Evolutionary conservation across 345 rosid genomes (phyloP), one percentile per base, ranked within the genome.

Genomic region (Aquilaria yunnanensis): DNA sequence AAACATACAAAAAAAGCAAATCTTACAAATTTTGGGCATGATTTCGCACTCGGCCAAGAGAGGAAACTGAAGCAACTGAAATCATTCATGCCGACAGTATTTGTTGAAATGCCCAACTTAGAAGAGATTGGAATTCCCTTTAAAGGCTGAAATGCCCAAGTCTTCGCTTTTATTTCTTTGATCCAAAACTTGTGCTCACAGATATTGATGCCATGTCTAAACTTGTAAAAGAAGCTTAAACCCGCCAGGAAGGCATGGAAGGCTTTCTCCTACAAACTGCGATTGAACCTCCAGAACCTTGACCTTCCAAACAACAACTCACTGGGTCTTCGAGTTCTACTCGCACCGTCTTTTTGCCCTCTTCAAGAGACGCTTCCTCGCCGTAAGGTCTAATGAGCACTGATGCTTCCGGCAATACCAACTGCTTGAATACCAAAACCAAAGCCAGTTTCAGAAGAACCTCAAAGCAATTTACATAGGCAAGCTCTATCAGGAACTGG

Each of bases 181-280:
- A 23, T 23, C 23, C 23, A 23, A 23, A 23, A 23, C 23, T 12
- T 54, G 32, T 46, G 48, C n/a, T 29, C 37, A 23, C 57, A 29
- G 29, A 55, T 55, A 30, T 50, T 4, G 7, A 87, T 85, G 95
- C 62, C 84, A 51, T 77, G 64, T 5, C 66, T 79, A 30, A 71
- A 82, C 60, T 72, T 83, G 12, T 58, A 41, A 59, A 88, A 67
- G 83, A 89, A 78, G 88, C 87, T 85, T 58, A 77, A 65, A 30
- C 90, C 84, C 1, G 88, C 83, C 12, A 83, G 78, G 53, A 73
- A 65, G 68, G 92, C 92, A 14, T 81, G 88, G 86, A 89, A 64
- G 69, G 74, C 68, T 61, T 75, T 89, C 67, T 62, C 79, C 29
- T 51, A 48, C 60, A 72, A 71, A 51, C 50, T 91, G n/a, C 79